Evolutionary conservation across 1,284 basidiomycete genomes (phyloP), one percentile per base, ranked within the genome.

Genomic region (Cryptococcus hybrid): DNA sequence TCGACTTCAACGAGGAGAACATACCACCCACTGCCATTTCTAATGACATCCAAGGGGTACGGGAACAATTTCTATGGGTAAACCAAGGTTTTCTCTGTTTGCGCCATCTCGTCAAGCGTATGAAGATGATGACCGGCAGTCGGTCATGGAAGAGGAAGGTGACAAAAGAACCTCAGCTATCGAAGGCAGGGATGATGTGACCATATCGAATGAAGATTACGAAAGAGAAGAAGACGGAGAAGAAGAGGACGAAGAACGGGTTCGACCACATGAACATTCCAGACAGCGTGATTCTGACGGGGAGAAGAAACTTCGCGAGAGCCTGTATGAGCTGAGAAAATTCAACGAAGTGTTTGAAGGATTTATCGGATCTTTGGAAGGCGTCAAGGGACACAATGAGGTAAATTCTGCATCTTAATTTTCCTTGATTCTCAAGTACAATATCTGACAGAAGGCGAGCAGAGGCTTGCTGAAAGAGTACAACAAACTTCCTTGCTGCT

Each of bases 321-420:
- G 69, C 9, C 58, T 78, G 24, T 74, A 69, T 48, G 75, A 78
- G 61, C 57, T 78, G 54, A 58, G 67, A 18, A 61, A 66, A 64
- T 75, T 78, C 66, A 78, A 78, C 56, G 64, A 70, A 40, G 71
- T 75, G 11, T 77, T 78, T 61, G 74, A 76, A 5, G 65, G 66
- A 48, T 74, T 77, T 37, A 50, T 76, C n/a, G 57, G 53, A 3
- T 69, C 75, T 30, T 49, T 78, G 35, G 70, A 71, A 51, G 66
- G 65, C 13, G 65, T 69, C 0, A 63, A 66, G 47, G 73, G 66
- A 43, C 75, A 77, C 56, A 77, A 77, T 47, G 65, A 75, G 64
- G 77, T 77, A 30, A 55, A 75, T 67, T 15, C 5, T 5, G 34
- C 50, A 37, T 15, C 30, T 37, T 5, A 13, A 35, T 6, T 40